Conservation (phyloP, 176 grass and related monocot genomes). For the Aegilops umbellulata region DNA sequence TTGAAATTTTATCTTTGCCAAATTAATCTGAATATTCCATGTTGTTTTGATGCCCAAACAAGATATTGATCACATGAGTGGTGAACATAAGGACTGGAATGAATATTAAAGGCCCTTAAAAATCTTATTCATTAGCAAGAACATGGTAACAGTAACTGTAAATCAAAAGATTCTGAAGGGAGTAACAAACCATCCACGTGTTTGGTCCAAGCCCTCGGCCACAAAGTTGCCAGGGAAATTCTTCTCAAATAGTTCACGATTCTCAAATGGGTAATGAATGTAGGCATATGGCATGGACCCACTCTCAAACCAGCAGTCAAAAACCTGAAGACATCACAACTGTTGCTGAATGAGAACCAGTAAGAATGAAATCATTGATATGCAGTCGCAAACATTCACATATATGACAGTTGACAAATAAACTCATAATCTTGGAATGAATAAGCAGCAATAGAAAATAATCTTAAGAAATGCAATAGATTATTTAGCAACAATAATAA, state of each 20-base stretch:
- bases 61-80: background rate
- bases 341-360: constrained; percentile 22
- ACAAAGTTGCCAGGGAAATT: constrained; percentile 99
- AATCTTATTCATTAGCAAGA: constrained; percentile 1
- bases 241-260: constrained; percentile 88
- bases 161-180: constrained; percentile 20
- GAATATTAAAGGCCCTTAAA: background rate
- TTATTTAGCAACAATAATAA: constrained; percentile 5
- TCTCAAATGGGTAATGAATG: constrained; percentile 99
- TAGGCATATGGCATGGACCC: constrained; percentile 99
- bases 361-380: constrained; percentile 15
- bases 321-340: constrained; percentile 64
- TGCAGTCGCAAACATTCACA: background rate
- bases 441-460: background rate
- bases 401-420: background rate
- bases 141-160: background rate
- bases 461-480: background rate
- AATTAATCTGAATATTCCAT: background rate
- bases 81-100: background rate
- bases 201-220: constrained; percentile 96
- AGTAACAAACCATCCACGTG: constrained; percentile 87
- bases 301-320: constrained; percentile 99
- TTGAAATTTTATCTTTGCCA: background rate
- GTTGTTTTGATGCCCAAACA: background rate
- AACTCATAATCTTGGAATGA: background rate